A percentile compares a stretch with the other conserved stretches of the same genome.
phyloP scores from a whole-genome alignment of 805 yeast species.

The Kodamaea sagamina region DNA sequence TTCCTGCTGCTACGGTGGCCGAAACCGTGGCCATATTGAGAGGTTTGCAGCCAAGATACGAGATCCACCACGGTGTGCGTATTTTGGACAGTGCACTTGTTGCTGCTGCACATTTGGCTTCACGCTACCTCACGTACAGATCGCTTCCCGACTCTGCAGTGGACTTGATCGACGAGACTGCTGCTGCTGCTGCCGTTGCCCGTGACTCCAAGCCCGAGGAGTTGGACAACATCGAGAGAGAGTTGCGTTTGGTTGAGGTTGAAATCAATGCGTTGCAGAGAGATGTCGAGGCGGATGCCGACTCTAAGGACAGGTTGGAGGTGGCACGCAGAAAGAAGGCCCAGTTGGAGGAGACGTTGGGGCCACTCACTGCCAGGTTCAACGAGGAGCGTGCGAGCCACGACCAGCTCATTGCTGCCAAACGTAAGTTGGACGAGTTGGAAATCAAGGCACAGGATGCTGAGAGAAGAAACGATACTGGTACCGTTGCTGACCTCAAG shows the following conservation, averaged over 20 bases:
- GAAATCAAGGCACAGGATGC: slow-evolving; percentile 94
- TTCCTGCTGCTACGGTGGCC: slow-evolving; percentile 86
- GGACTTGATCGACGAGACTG: slow-evolving; percentile 92
- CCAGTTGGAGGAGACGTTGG: slow-evolving; percentile 78
- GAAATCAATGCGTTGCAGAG: slow-evolving; percentile 97
- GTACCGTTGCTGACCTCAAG: slow-evolving; percentile 91
- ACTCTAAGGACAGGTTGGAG: slow-evolving; percentile 83
- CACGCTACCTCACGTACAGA: slow-evolving; percentile 91
- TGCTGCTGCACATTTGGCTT: slow-evolving; percentile 91
- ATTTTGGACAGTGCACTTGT: slow-evolving; percentile 93
- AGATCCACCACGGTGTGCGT: slow-evolving; percentile 96
- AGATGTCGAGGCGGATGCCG: slow-evolving; percentile 80
- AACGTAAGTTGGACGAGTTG: slow-evolving; percentile 88
- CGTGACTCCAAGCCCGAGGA: slow-evolving; percentile 98
- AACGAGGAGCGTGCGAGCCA: slow-evolving; percentile 87
- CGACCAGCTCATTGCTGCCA: slow-evolving; percentile 84
- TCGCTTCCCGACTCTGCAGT: slow-evolving; percentile 97
- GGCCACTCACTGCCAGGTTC: slow-evolving; percentile 83
- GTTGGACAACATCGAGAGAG: slow-evolving; percentile 89
- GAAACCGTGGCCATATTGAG: slow-evolving; percentile 96
- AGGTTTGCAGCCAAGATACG: slow-evolving; percentile 93
- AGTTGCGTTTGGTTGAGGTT: slow-evolving; percentile 86
- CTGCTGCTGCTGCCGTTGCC: slow-evolving; percentile 96
- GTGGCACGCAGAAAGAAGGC: slow-evolving; percentile 80
- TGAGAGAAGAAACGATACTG: slow-evolving; percentile 94